Base-by-base conservation (phyloP, 208 protist genomes). In the Phytomonas sp. region DNA sequence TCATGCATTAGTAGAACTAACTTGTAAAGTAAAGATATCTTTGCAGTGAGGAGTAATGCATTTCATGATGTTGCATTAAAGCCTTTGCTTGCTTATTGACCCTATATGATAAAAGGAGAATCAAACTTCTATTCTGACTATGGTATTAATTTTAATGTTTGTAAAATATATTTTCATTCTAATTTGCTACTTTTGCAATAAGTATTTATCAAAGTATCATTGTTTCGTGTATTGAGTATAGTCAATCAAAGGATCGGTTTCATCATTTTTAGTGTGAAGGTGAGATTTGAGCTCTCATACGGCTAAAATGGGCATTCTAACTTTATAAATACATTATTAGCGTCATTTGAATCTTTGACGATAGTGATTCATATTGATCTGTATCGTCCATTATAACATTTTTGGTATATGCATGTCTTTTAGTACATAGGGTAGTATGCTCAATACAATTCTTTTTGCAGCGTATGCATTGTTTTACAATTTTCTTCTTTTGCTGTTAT, bases 401-500 rank as follows among this genome's bases (percentile, higher is more conserved):
- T 20, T 46, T 46, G 40, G 40, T 46, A 9, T 20, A 46, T 23
- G 40, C 40, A 46, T 46, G 4, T 40, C 9, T 46, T 20, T 23
- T 17, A 46, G 15, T 46, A 23, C 15, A 46, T 17, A 46, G 7
- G 11, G 15, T 9, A 17, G 40, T 17, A 23, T 46, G 40, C 40
- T 46, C 40, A 30, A 26, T n/a, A 60, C 17, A 63, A 63, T 60
- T 51, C 11, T 1, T 62, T 68, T 32, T 68, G 13, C 53, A 68
- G 9, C 20, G 13, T 60, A 32, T 36, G 26, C 26, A 40, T 51
- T 74, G 26, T 33, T 68, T 34, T 61, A 46, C 8, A 26, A 20
- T 56, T 70, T 31, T 64, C 30, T 62, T 40, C 4, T 62, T 73
- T 70, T 51, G 65, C 6, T 40, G 20, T 62, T 67, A 62, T 36